Conservation (phyloP, 176 grass and related monocot species). For the Triticum turgidum region DNA sequence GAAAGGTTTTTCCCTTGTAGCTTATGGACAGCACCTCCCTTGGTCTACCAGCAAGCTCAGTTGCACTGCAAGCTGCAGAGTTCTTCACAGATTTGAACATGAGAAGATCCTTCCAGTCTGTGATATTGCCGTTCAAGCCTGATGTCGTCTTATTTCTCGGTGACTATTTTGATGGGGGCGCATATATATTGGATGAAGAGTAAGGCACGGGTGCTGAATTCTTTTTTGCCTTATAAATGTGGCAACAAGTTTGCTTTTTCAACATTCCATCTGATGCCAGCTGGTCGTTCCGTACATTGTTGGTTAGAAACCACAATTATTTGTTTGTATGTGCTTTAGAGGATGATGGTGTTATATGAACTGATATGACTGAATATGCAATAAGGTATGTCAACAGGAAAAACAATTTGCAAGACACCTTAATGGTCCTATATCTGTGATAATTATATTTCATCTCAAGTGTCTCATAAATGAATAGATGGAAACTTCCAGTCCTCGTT, state of each 20-base stretch:
- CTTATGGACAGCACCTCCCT: constrained; percentile 91
- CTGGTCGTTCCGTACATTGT: background rate
- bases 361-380: constrained; percentile 7
- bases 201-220: constrained; percentile 79
- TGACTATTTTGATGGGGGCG: constrained; percentile 83
- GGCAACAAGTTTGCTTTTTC: constrained; percentile 13
- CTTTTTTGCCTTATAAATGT: constrained; percentile 32
- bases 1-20: constrained; percentile 41
- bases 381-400: background rate
- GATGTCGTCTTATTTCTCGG: constrained; percentile 83
- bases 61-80: constrained; percentile 65
- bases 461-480: background rate
- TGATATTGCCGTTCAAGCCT: constrained; percentile 73
- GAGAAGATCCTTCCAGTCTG: constrained; percentile 86
- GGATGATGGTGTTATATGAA: background rate
- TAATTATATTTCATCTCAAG: background rate
- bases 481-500: background rate
- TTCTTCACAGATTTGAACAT: constrained; percentile 97
- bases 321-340: constrained; percentile 18
- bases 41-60: constrained; percentile 58
- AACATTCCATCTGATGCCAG: background rate
- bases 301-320: background rate
- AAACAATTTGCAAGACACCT: background rate
- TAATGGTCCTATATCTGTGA: background rate
- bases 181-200: constrained; percentile 85